Percentiles rank a stretch among this genome's conserved stretches.
phyloP scores from a whole-genome alignment of 2,329 filamentous ascomycete species.

The Botryosphaeria dothidea region DNA sequence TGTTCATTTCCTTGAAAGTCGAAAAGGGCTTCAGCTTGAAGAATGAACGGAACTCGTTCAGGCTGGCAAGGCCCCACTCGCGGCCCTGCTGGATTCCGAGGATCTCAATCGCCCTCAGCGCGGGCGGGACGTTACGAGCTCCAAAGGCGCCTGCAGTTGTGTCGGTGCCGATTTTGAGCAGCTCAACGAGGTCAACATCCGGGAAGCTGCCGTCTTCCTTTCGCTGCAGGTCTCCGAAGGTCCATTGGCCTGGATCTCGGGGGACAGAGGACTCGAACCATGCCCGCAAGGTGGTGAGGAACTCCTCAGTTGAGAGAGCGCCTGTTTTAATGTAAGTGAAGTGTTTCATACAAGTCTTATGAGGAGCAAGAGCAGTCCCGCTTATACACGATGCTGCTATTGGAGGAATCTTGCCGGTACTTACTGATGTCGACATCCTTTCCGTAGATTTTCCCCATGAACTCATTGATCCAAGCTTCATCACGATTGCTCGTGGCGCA shows the following conservation, averaged over 20 bases:
- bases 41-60: constrained; percentile 80
- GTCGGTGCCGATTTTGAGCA: constrained; percentile 39
- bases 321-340: constrained; percentile 22
- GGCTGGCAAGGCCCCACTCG: constrained; percentile 69
- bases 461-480: constrained; percentile 72
- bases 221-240: constrained; percentile 44
- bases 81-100: constrained; percentile 73
- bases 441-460: constrained; percentile 24
- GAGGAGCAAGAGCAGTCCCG: too few relatives aligned
- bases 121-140: constrained; percentile 49
- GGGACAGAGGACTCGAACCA: constrained; percentile 52
- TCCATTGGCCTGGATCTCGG: constrained; percentile 52
- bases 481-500: constrained; percentile 70
- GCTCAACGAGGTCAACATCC: constrained; percentile 46
- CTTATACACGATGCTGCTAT: too few relatives aligned
- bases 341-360: background rate
- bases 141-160: constrained; percentile 54
- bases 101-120: constrained; percentile 60
- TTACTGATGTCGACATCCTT: constrained; percentile 7
- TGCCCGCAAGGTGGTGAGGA: constrained; percentile 60
- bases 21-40: constrained; percentile 72
- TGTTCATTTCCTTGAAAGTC: constrained; percentile 78
- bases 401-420: too few relatives aligned
- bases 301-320: constrained; percentile 57
- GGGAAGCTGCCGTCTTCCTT: constrained; percentile 44